A percentile compares a stretch with the other conserved stretches of the same genome.
Conservation (phyloP, 2,329 filamentous ascomycete genomes). For the Colletotrichum liaoningense region DNA sequence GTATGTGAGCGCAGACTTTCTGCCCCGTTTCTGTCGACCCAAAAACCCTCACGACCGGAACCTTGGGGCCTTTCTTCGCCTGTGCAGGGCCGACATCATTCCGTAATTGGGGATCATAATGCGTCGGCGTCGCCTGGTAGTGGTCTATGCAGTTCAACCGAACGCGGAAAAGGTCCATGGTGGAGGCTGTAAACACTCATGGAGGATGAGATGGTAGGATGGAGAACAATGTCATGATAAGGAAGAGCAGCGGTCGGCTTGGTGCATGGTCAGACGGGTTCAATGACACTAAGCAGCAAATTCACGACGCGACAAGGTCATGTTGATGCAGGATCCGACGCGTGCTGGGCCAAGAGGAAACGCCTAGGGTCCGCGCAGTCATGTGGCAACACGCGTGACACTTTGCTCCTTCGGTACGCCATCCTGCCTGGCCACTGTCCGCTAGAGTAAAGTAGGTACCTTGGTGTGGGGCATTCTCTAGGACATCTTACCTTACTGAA, state of each 20-base stretch:
- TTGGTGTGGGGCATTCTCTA: no score
- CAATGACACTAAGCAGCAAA: neutral
- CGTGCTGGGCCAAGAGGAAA: neutral
- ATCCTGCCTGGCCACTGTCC: neutral
- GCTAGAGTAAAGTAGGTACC: neutral
- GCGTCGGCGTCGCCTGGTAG: conserved; percentile 84
- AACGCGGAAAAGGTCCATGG: conserved; percentile 83
- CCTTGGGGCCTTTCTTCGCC: conserved; percentile 73
- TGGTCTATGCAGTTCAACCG: conserved; percentile 96
- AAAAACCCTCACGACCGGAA: conserved; percentile 91
- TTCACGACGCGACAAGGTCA: conserved; percentile 20
- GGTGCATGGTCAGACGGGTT: neutral
- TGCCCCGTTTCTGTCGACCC: conserved; percentile 94
- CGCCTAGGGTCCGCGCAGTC: conserved; percentile 34
- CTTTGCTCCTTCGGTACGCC: neutral
- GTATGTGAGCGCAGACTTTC: conserved; percentile 95
- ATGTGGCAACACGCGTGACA: conserved; percentile 41
- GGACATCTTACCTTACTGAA: no score
- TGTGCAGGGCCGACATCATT: conserved; percentile 70
- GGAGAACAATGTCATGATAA: neutral
- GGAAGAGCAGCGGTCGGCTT: neutral
- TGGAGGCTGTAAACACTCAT: conserved; percentile 12
- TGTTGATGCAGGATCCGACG: conserved; percentile 16
- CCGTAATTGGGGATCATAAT: conserved; percentile 83
- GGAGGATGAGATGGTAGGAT: neutral